phyloP scores from a whole-genome alignment of 192 early-diverging fungal genomes.

The Linnemannia exigua region DNA sequence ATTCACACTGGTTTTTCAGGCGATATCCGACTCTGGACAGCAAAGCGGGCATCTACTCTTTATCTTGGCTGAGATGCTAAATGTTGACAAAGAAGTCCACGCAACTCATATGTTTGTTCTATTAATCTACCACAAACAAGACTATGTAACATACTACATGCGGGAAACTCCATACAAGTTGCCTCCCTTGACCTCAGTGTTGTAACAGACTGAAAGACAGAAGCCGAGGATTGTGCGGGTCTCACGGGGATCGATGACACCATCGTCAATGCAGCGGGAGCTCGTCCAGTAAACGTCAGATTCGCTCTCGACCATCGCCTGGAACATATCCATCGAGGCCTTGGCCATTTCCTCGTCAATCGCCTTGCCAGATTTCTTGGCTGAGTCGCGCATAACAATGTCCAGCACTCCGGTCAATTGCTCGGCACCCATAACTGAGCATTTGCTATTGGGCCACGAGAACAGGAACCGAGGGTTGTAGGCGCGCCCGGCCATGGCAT shows the following conservation, averaged over 20 bases:
- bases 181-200: constrained; percentile 68
- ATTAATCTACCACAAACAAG: neutral
- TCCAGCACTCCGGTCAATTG: constrained; percentile 77
- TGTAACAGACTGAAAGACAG: constrained; percentile 70
- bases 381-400: constrained; percentile 72
- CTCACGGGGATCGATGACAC: constrained; percentile 73
- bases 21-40: neutral
- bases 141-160: constrained; percentile 59
- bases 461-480: constrained; percentile 76
- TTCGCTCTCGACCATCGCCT: constrained; percentile 68
- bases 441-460: constrained; percentile 76
- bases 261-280: constrained; percentile 71
- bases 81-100: neutral
- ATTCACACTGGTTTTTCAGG: neutral
- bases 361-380: constrained; percentile 59
- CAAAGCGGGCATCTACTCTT: neutral
- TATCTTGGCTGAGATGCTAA: no score
- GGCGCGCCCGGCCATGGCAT: constrained; percentile 77
- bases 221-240: constrained; percentile 72
- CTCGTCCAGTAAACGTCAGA: constrained; percentile 75
- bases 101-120: neutral
- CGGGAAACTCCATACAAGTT: constrained; percentile 73
- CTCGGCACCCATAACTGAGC: constrained; percentile 79
- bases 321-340: constrained; percentile 61
- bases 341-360: constrained; percentile 68